Evolutionary conservation across 2,329 filamentous ascomycete genomes (phyloP), one percentile per base, ranked within the genome.

Genomic region (Fusarium ramigenum): DNA sequence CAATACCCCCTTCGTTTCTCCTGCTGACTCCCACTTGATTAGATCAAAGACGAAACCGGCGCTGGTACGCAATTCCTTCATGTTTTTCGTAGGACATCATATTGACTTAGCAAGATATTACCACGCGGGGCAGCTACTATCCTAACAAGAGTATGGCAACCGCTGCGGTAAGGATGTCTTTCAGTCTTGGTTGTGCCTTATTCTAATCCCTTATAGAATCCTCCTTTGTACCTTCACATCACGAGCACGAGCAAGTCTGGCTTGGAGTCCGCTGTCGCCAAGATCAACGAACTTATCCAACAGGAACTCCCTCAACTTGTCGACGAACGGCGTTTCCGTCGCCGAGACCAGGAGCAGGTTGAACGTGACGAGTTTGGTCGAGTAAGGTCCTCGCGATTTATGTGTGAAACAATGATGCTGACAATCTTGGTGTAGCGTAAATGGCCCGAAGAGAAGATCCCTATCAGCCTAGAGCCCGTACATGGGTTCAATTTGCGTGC

Each of bases 31-130:
- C 88, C 85, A 88, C 91, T 90, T 96, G 91, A 93, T 93, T 95
- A 99, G 96, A 99, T 99, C 81, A 97, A 97, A 92, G 96, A 98
- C 87, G 94, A 98, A 81, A 98, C 96, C 92, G 96, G 96, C 89
- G 96, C 96, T 89, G 96, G 96, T 99, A 99, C 92, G 95, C 90
- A 85, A 64, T 66, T 63, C 54, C 83, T 86, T 85, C 65, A 58
- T 58, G 70, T 49, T 40, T 62, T 42, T 82, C 78, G 83, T 83
- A 85, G 82, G 82, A 74, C 85, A 83, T 83, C 80, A 89, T 84
- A 81, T 90, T 90, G 86, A 90, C 86, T 83, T 78, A 84, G 85
- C 84, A 80, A 98, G 96, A 99, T 95, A 94, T 99, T 88, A 99
- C 96, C 54, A 98, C 96, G 67, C 93, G 96, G 81, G 96, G 96